Conservation (phyloP, 108 stramenopile species). For the Skeletonema menzelii region DNA sequence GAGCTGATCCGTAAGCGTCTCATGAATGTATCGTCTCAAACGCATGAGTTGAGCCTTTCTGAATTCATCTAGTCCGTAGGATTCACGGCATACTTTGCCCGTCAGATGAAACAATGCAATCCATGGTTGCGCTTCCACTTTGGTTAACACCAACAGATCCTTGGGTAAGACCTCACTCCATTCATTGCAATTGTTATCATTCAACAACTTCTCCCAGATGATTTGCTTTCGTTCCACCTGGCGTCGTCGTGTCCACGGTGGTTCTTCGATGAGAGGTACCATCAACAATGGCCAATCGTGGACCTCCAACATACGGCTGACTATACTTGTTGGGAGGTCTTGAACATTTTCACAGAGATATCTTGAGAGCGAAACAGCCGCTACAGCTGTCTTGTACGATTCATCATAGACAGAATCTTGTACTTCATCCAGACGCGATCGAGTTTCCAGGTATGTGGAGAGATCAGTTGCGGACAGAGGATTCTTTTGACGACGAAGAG, state of each 20-base stretch:
- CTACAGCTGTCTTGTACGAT: slow-evolving; percentile 36
- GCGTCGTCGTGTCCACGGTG: slow-evolving; percentile 81
- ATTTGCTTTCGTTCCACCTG: slow-evolving; percentile 1
- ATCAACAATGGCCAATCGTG: slow-evolving; percentile 78
- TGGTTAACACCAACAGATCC: slow-evolving; percentile 70
- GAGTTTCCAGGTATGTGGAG: slow-evolving; percentile 10
- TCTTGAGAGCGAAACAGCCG: slow-evolving; percentile 24
- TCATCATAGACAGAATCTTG: slow-evolving; percentile 30
- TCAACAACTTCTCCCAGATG: slow-evolving; percentile 81
- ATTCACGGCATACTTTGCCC: slow-evolving; percentile 53
- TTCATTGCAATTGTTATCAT: slow-evolving; percentile 50
- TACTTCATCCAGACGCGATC: slow-evolving; percentile 37
- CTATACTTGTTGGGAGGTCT: slow-evolving; percentile 21
- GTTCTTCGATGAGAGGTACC: slow-evolving; percentile 80
- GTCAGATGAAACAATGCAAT: slow-evolving; percentile 76
- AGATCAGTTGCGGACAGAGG: slow-evolving; percentile 13
- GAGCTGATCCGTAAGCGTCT: slow-evolving; percentile 75
- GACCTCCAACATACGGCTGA: slow-evolving; percentile 62
- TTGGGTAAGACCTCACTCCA: slow-evolving; percentile 58
- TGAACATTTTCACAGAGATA: slow-evolving; percentile 37
- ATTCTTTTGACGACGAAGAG: slow-evolving; percentile 34
- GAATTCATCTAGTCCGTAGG: slow-evolving; percentile 76
- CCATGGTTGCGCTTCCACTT: slow-evolving; percentile 83
- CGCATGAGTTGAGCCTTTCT: slow-evolving; percentile 74
- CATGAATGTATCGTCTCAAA: slow-evolving; percentile 69